phyloP scores from a whole-genome alignment of 2,329 filamentous ascomycete genomes.

The Aspergillus caelatus region DNA sequence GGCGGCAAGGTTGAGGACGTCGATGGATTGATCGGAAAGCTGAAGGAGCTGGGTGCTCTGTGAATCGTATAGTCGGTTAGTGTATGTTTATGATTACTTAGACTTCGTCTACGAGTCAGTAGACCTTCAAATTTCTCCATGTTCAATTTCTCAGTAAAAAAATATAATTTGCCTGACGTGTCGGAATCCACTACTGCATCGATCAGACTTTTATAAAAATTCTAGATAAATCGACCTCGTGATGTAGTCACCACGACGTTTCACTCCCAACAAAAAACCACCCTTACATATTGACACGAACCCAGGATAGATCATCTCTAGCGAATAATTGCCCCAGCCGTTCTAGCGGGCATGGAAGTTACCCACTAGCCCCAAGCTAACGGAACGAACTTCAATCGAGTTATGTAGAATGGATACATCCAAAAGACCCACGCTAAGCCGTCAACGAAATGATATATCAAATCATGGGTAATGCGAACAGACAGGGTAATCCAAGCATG shows the following conservation, averaged over 20 bases:
- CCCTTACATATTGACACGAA: not conserved
- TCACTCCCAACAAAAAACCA: not conserved
- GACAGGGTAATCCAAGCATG: not conserved
- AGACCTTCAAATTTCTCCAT: not conserved
- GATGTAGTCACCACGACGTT: not conserved
- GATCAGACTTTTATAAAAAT: not conserved
- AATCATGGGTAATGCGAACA: not conserved
- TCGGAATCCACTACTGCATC: not conserved
- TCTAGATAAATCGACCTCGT: not conserved
- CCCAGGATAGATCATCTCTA: not conserved
- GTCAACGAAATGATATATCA: not conserved
- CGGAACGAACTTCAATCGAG: not conserved
- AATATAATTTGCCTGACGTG: not conserved
- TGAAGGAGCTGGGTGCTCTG: slow-evolving; percentile 94
- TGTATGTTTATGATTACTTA: slow-evolving; percentile 22
- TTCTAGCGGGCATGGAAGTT: not conserved
- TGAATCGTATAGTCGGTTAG: slow-evolving; percentile 45
- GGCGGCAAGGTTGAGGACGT: slow-evolving; percentile 98
- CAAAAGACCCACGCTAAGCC: not conserved
- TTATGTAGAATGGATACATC: not conserved
- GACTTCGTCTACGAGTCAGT: slow-evolving; percentile 2
- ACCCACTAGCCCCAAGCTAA: not conserved
- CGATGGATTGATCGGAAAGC: slow-evolving; percentile 86
- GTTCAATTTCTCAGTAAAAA: not conserved
- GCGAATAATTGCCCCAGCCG: not conserved